Base-by-base conservation (phyloP, 371 early-diverging fungal species). In the Actinomucor elegans region DNA sequence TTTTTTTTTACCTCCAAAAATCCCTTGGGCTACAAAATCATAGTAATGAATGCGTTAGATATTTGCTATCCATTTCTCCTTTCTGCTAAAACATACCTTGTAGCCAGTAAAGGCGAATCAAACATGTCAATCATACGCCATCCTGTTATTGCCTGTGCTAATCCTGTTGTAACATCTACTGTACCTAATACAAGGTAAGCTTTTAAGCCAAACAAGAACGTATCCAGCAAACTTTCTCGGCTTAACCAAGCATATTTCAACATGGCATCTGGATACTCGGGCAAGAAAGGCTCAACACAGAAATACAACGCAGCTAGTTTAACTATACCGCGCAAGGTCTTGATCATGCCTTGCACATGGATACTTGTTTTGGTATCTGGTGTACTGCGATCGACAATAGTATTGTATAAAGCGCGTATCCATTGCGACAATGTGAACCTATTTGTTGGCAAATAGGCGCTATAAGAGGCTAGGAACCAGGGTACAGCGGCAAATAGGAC, bases 1-100 rank as follows among this genome's bases (percentile, higher is more conserved):
- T n/a, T n/a, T n/a, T n/a, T n/a, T n/a, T n/a, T 49, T 69, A 73
- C 74, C 70, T 67, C 74, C 74, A 73, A 33, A 73, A 73, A 35
- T 73, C 70, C 23, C 38, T 59, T 28, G 74, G 74, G 32, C 74
- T 73, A 48, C 32, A 26, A n/a, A 44, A 44, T 2, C 29, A 29
- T 23, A 44, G 9, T n/a, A 20, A 12, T 46, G n/a, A 46, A 27
- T 33, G n/a, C n/a, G n/a, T n/a, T n/a, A n/a, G n/a, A n/a, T n/a
- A n/a, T n/a, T n/a, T n/a, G n/a, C n/a, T n/a, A n/a, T n/a, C n/a
- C 10, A 20, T 6, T 23, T 20, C 21, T 17, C 7, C 10, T 27
- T 12, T 5, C 2, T 23, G 20, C 38, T n/a, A n/a, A n/a, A n/a
- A n/a, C n/a, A n/a, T 63, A 63, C 58, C 58, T 64, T 11, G 55